Base-by-base conservation (phyloP, 257 asterid species). In the Primulina huaijiensis region DNA sequence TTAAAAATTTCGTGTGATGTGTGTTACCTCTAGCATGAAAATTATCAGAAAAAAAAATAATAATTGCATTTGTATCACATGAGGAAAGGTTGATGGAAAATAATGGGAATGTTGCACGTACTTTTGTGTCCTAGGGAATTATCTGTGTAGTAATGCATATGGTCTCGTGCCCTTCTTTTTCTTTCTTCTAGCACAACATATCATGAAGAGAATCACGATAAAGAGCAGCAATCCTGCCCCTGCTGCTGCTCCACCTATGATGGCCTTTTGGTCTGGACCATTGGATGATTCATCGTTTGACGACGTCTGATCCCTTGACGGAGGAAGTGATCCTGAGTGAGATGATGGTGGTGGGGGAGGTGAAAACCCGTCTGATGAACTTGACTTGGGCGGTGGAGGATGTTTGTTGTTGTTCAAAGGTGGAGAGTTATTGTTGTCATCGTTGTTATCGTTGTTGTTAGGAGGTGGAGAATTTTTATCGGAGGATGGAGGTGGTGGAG, bases 181-280 rank as follows among this genome's bases (percentile, higher is more conserved):
- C 75, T 80, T 87, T 67, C 76, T 86, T 56, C 61, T 80, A 33
- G 70, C 33, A 20, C 88, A 80, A 52, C 74, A 75, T n/a, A 86
- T n/a, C 65, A 84, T 21, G 63, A 79, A 74, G 40, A 73, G 78
- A 8, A 90, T 57, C 81, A 87, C n/a, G 23, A 88, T 14, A 8
- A 84, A 57, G 17, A 90, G 76, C 65, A 90, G 65, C 8, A 92
- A 60, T 67, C 78, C 91, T 2, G 81, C 95, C 3, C 88, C 90
- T 0, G 80, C 89, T 0, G 87, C 87, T n/a, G 74, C 86, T 73
- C 97, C 97, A 2, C 82, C 88, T 38, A 87, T 76, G 8, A 87
- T 52, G 55, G 78, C 61, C 10, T 23, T 78, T 27, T 76, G 37
- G 9, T 79, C 62, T 5, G 20, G 8, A 50, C 57, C 57, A n/a